These are phyloP conservation scores for Alternaria arbusti DNA, from an alignment of 2,329 filamentous ascomycete genomes.

Conservation along the genomic window DNA sequence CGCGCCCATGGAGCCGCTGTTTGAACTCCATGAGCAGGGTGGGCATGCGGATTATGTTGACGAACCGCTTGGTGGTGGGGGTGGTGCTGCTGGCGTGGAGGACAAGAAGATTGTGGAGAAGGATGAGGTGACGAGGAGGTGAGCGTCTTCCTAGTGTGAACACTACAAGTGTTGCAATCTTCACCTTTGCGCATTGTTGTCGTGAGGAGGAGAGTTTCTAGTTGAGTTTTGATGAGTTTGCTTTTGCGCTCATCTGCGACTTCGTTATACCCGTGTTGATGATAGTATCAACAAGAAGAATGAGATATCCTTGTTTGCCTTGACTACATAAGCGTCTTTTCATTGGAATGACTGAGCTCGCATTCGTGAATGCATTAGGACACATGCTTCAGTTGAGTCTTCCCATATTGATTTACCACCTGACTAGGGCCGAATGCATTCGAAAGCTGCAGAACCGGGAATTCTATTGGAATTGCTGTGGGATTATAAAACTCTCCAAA, in stretches of 20 bases:
- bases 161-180: not conserved
- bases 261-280: not conserved
- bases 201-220: not conserved
- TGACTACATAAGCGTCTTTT: too few relatives aligned
- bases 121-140: not conserved
- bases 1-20: slow-evolving; percentile 32
- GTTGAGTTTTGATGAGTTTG: not conserved
- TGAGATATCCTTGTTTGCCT: not conserved
- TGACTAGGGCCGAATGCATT: not conserved
- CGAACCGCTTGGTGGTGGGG: slow-evolving; percentile 3
- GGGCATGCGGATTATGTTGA: not conserved
- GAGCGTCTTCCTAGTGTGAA: not conserved
- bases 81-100: not conserved
- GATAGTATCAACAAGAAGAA: not conserved
- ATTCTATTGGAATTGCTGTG: too few relatives aligned
- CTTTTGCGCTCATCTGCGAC: not conserved
- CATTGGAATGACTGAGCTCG: not conserved
- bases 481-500: too few relatives aligned
- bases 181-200: not conserved
- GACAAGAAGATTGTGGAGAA: slow-evolving; percentile 12
- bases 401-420: accelerated
- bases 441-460: not conserved
- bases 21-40: slow-evolving; percentile 26
- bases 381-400: not conserved
- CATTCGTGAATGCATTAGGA: not conserved